Percentiles rank a stretch among this genome's conserved stretches.
phyloP scores from a whole-genome alignment of 1,284 basidiomycete species.

The Fomitopsis pinicola region DNA sequence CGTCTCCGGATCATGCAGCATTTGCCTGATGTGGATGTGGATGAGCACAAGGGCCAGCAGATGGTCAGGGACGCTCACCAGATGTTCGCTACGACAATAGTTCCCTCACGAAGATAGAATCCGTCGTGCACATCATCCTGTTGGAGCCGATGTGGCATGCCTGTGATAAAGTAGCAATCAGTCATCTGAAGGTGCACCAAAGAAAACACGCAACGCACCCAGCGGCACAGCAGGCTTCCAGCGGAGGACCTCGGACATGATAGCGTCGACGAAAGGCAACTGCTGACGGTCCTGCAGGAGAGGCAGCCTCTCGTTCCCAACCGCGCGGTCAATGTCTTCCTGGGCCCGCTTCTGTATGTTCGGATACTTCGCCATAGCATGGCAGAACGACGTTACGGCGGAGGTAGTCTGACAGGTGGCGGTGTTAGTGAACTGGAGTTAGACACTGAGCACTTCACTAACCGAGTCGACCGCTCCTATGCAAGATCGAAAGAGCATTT shows the following conservation, averaged over 20 bases:
- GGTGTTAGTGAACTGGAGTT: not conserved
- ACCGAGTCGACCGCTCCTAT: not conserved
- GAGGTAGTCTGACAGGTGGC: not conserved
- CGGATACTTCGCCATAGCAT: constrained; percentile 2
- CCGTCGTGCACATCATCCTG: constrained; percentile 2
- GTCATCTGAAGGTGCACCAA: not conserved
- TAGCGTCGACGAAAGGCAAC: constrained; percentile 20
- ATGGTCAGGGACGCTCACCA: not conserved
- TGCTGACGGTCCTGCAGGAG: constrained; percentile 17
- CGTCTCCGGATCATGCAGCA: constrained; percentile 19
- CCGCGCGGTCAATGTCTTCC: constrained; percentile 20
- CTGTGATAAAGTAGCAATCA: not conserved
- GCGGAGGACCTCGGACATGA: constrained; percentile 21
- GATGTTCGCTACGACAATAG: not conserved
- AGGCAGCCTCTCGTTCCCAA: constrained; percentile 20
- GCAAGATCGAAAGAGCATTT: not conserved
- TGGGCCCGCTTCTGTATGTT: constrained; percentile 7
- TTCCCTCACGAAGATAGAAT: not conserved
- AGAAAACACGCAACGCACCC: constrained; percentile 4
- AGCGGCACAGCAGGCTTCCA: constrained; percentile 16
- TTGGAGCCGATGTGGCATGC: not conserved
- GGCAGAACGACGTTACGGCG: constrained; percentile 2
- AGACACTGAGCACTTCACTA: not conserved
- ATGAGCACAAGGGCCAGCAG: not conserved
- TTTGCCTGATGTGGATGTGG: constrained; percentile 12